phyloP scores from a whole-genome alignment of 495 filamentous ascomycete genomes.

The Emericellopsis terricola region DNA sequence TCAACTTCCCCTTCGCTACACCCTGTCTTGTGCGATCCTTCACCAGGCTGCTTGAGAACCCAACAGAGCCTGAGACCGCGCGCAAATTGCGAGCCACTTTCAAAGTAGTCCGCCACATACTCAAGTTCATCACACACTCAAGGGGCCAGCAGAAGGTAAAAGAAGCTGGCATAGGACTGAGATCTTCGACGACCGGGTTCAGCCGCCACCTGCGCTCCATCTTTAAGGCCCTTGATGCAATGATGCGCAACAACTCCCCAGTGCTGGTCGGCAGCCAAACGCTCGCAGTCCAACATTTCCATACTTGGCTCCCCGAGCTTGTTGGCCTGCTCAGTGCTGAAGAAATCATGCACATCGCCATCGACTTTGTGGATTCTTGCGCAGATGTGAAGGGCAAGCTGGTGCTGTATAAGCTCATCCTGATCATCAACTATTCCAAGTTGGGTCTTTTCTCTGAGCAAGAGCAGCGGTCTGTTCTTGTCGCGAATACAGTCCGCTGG shows the following conservation, averaged over 20 bases:
- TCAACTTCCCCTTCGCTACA: conserved; percentile 87
- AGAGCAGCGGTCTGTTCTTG: conserved; percentile 52
- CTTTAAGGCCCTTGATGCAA: conserved; percentile 70
- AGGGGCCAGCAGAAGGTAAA: conserved; percentile 73
- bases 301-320: conserved; percentile 87
- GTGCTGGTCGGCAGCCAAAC: conserved; percentile 86
- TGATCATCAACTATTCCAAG: conserved; percentile 78
- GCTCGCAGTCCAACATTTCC: conserved; percentile 88
- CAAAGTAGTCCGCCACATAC: conserved; percentile 82
- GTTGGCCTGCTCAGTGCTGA: conserved; percentile 53
- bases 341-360: conserved; percentile 80
- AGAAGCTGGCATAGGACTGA: conserved; percentile 79
- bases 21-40: conserved; percentile 85
- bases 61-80: conserved; percentile 61
- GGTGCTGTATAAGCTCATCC: conserved; percentile 79
- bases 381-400: conserved; percentile 77
- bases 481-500: conserved; percentile 75
- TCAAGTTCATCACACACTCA: conserved; percentile 90
- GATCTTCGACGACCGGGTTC: conserved; percentile 55
- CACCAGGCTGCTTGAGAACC: conserved; percentile 57
- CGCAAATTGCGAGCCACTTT: conserved; percentile 77
- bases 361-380: conserved; percentile 88
- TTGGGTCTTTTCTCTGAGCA: conserved; percentile 61
- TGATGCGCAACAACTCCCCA: conserved; percentile 78
- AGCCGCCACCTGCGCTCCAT: conserved; percentile 68